Evolutionary conservation across 495 filamentous ascomycete genomes (phyloP), one percentile per base, ranked within the genome.

Genomic region (Aspergillus baeticus): DNA sequence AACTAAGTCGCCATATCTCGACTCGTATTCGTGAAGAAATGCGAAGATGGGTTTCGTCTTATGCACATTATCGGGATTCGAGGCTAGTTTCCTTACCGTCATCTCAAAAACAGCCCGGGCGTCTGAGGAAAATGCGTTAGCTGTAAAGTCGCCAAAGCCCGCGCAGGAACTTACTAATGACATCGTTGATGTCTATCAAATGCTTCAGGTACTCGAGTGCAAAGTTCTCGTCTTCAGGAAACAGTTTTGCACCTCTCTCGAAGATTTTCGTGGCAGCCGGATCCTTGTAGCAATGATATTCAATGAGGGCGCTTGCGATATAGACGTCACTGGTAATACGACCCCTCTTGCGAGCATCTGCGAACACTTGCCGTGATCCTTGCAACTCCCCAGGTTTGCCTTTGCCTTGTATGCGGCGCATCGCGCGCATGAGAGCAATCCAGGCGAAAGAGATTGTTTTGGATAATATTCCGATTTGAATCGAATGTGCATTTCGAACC

Each of bases 271-370:
- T 88, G 6, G 91, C 93, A 0, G 92, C 88, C 3, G 85, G 83
- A 55, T 98, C 94, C 63, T 96, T 92, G 69, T 98, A 98, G 60
- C 94, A 94, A 63, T 92, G 86, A 69, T 94, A 92, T 63, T 98
- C 94, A 62, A 98, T 88, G 51, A 96, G 79, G 22, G 94, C 93
- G 63, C 86, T 88, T 7, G 90, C 93, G 52, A 96, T 86, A 66
- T 98, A 98, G 17, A 96, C 90, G 69, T 96, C 94, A 59, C 89
- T 92, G 15, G 87, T 95, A 31, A 98, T 83, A 23, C 90, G 87
- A 21, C 94, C 94, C 55, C 84, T 82, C 57, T 86, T 87, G 14
- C 94, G 82, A 47, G 94, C 91, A 69, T 98, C 91, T 8, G 83
- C 81, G 66, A 98, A 97, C 14, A 94, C 81, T 60, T 90, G 86